A percentile compares a stretch with the other conserved stretches of the same genome.
phyloP scores from a whole-genome alignment of 139 green algal species.

The Chlorella ohadii region DNA sequence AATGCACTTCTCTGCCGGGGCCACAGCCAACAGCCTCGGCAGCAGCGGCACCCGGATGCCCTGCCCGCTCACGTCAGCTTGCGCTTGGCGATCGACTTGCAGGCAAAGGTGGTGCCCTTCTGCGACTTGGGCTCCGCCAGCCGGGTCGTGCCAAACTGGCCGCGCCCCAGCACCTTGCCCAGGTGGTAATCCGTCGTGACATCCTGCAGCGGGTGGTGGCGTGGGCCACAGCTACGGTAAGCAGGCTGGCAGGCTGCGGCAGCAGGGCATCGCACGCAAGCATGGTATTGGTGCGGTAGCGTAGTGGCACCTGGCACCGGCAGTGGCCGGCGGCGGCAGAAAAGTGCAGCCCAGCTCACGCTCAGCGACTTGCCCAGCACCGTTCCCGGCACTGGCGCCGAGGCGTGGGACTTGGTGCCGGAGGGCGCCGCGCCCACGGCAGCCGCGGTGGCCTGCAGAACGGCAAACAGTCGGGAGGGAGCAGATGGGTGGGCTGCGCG shows the following conservation, averaged over 20 bases:
- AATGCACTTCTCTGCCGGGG: too few relatives aligned
- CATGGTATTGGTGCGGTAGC: not conserved
- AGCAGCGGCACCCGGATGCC: not conserved
- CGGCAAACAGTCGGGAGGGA: not conserved
- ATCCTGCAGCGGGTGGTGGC: slow-evolving; percentile 43
- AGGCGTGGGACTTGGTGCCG: not conserved
- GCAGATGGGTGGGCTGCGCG: too few relatives aligned
- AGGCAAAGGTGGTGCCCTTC: slow-evolving; percentile 61
- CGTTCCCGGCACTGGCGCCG: not conserved
- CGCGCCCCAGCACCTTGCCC: slow-evolving; percentile 57
- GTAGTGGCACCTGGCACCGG: not conserved
- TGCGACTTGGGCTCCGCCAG: slow-evolving; percentile 42
- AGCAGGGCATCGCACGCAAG: not conserved
- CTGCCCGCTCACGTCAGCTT: slow-evolving; percentile 63
- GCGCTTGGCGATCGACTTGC: slow-evolving; percentile 89
- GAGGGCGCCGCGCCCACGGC: not conserved
- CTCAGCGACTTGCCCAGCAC: slow-evolving; percentile 21
- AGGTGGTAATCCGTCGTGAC: slow-evolving; percentile 55
- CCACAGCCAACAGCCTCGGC: too few relatives aligned
- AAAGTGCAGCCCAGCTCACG: not conserved
- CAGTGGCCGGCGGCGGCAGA: not conserved
- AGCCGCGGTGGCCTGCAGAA: not conserved
- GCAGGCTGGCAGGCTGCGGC: too few relatives aligned
- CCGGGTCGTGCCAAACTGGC: slow-evolving; percentile 73
- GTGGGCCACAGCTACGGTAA: too few relatives aligned